These are phyloP conservation scores for Chlamydomonas eustigma DNA, from an alignment of 139 green algal species.

Conservation along the genomic window DNA sequence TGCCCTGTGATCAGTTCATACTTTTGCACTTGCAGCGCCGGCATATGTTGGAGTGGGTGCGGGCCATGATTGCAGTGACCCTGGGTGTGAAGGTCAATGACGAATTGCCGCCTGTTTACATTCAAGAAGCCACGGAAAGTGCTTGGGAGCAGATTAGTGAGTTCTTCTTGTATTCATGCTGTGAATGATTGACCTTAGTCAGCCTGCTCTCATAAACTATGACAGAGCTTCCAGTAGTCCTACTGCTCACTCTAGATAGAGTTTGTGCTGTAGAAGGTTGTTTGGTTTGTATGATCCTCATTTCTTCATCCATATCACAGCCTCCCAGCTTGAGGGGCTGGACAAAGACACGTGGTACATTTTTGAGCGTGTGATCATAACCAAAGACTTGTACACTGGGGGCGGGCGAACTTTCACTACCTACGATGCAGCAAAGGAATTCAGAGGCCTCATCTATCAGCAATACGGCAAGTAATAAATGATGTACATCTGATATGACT, in stretches of 20 bases:
- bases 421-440: constrained; percentile 53
- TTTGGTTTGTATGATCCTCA: no score
- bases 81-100: constrained; percentile 44
- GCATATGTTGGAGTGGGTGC: constrained; percentile 79
- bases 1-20: constrained; percentile 46
- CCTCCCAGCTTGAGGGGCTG: constrained; percentile 57
- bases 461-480: constrained; percentile 50
- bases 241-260: no score
- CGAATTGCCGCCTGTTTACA: constrained; percentile 65
- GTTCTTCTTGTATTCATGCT: constrained; percentile 21
- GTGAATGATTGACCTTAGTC: background rate
- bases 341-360: constrained; percentile 53
- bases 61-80: constrained; percentile 49
- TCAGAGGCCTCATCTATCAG: constrained; percentile 57
- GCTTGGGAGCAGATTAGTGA: constrained; percentile 66
- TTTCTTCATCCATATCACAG: constrained; percentile 35
- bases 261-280: no score
- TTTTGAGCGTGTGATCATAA: constrained; percentile 77
- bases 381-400: constrained; percentile 73
- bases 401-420: constrained; percentile 64
- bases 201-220: no score
- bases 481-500: constrained; percentile 53
- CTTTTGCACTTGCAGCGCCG: constrained; percentile 43
- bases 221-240: no score
- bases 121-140: constrained; percentile 62